Evolutionary conservation across 768 basidiomycete species (phyloP), one percentile per base, ranked within the genome.

Genomic region (Psilocybe subaeruginosa): DNA sequence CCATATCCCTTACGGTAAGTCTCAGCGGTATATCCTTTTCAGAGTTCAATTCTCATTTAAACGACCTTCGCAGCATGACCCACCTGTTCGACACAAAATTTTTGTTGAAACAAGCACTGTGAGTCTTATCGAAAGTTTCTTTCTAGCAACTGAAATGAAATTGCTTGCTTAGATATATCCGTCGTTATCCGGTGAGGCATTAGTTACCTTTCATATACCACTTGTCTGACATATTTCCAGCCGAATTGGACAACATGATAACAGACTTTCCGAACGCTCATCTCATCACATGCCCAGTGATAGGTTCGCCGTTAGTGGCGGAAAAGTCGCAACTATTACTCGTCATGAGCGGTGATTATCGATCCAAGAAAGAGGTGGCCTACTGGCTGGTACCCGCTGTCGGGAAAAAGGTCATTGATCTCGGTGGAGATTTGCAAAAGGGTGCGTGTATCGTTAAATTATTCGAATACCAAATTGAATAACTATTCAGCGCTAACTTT

Each of bases 61-160:
- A 64, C 68, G 58, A 49, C 37, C 12, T 61, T 63, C 43, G 37
- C 54, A 77, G 86, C 77, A 69, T 68, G 66, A 68, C 19, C 78
- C 80, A 31, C 78, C 82, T 1, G 70, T 78, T 6, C 80, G 76
- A 69, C 73, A 78, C 65, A 94, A 88, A 71, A 90, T 93, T 49
- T 93, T 95, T 64, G 88, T 94, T 33, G 93, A 96, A 66, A 93
- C 90, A 11, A 88, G 87, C 74, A 96, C 93, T 2, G 91, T 92
- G 57, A 35, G 53, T 29, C 23, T 23, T 39, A 16, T 16, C 19
- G 46, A 45, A 35, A 35, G 33, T 35, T 7, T 45, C 27, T 30
- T 4, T 30, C 27, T 31, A 19, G 19, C 16, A n/a, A 3, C 14
- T n/a, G 11, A 27, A 49, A 48, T 35, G 16, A 49, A 49, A 33